Base-by-base conservation (phyloP, 2,329 filamentous ascomycete genomes). In the Pseudocercospora fuligena region DNA sequence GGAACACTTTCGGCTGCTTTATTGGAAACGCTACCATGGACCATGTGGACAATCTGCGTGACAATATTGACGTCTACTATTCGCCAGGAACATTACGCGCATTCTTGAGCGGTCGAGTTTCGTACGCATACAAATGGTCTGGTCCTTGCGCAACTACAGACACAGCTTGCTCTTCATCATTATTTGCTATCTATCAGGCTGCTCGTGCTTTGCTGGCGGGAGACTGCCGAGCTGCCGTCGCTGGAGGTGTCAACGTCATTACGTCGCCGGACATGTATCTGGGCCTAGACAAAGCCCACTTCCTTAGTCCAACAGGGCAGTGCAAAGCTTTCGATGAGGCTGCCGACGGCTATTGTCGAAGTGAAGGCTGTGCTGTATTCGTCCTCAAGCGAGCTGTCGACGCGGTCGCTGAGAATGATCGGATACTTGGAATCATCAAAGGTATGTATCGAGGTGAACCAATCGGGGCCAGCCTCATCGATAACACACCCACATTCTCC, bases 381-480 rank as follows among this genome's bases (percentile, higher is more conserved):
- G 60, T 80, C 5, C 25, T 80, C 5, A 80, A 80, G 63, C 65
- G 76, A 0, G 61, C 78, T 4, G 72, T 75, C 14, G 78, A 79
- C 63, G 78, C 78, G 2, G 29, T 74, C 7, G 73, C 73, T 0
- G 74, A 78, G 49, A 72, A 73, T 2, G 82, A 84, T 70, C 80
- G 60, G 1, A 78, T 68, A 19, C 69, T 72, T 3, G 78, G 66
- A 7, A 62, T 74, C 14, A 76, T 80, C 47, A 53, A 70, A 4
- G 77, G 73, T 3, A 74, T 78, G 73, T 3, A 74, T 78, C 0
- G 71, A 67, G 2, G 83, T 79, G 2, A 85, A 85, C 62, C 67
- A 69, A 19, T 64, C 61, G 14, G 65, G 36, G 6, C 14, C 51
- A 27, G 49, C 60, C 6, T 53, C 47, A 5, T 64, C 66, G 3